Percentiles rank a stretch among this genome's conserved stretches.
phyloP scores from a whole-genome alignment of 305 asterid species.

The Fraxinus velutina region DNA sequence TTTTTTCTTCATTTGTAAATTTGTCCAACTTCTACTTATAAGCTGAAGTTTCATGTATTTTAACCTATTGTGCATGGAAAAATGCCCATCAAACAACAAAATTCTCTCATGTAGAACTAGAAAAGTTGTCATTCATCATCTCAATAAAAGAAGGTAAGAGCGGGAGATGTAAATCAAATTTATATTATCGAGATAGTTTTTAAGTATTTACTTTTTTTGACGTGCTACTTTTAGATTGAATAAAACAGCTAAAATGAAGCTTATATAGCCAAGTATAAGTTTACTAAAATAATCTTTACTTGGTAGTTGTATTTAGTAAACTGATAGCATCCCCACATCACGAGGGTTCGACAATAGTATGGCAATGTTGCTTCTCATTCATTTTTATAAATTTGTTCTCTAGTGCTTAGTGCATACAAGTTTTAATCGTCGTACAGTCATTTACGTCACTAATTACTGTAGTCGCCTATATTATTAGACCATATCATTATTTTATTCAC shows the following conservation, averaged over 20 bases:
- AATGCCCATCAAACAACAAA: neutral
- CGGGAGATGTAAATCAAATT: neutral
- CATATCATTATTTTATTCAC: conserved; percentile 21
- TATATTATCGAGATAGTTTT: neutral
- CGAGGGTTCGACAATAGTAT: neutral
- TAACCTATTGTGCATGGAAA: neutral
- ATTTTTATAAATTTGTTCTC: neutral
- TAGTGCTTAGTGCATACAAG: neutral
- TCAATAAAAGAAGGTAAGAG: neutral
- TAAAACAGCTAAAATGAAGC: neutral
- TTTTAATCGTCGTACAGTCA: neutral
- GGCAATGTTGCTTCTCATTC: neutral
- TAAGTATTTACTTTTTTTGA: no score
- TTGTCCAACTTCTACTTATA: neutral
- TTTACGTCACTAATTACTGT: neutral
- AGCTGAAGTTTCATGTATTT: neutral
- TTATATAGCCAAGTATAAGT: neutral
- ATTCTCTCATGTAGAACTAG: neutral
- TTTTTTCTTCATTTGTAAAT: neutral
- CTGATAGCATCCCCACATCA: neutral
- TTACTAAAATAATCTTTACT: neutral
- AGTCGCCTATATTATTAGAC: no score
- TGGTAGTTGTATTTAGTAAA: no score
- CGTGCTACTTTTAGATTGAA: neutral
- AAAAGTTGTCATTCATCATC: neutral